These are phyloP conservation scores for Cokeromyces recurvatus DNA, from an alignment of 371 early-diverging fungal species.

Conservation along the genomic window DNA sequence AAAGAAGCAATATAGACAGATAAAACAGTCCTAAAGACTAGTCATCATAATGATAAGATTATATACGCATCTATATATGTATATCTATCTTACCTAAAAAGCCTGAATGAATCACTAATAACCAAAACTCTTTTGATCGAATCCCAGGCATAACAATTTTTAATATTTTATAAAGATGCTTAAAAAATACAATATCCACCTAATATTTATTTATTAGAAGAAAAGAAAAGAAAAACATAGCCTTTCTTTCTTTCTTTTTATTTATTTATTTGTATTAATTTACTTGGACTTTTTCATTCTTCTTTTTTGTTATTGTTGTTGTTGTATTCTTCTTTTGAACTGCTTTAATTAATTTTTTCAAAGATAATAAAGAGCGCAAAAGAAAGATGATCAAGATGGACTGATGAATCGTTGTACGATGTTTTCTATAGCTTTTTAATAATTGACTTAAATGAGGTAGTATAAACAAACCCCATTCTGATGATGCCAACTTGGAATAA, in stretches of 20 bases:
- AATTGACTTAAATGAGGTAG: conserved; percentile 18
- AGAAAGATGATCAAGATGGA: conserved; percentile 38
- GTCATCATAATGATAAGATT: no score
- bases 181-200: conserved; percentile 78
- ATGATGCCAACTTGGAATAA: conserved; percentile 24
- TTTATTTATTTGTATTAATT: not conserved
- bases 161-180: conserved; percentile 62
- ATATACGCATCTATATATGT: no score
- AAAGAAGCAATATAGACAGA: conserved; percentile 87
- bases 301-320: no score
- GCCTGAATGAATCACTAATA: conserved; percentile 74
- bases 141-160: conserved; percentile 78
- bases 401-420: conserved; percentile 40
- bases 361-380: conserved; percentile 33
- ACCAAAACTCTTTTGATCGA: conserved; percentile 74
- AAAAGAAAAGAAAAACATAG: no score
- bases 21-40: conserved; percentile 78
- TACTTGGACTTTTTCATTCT: conserved; percentile 39
- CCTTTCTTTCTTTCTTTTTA: not conserved
- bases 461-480: conserved; percentile 20
- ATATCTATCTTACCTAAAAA: conserved; percentile 55
- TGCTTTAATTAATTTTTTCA: conserved; percentile 20
- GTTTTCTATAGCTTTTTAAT: conserved; percentile 29
- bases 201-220: no score
- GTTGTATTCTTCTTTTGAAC: conserved; percentile 14